Evolutionary conservation across 179 eudicot species (phyloP), one percentile per base, ranked within the genome.

Genomic region (Patellifolia procumbens): DNA sequence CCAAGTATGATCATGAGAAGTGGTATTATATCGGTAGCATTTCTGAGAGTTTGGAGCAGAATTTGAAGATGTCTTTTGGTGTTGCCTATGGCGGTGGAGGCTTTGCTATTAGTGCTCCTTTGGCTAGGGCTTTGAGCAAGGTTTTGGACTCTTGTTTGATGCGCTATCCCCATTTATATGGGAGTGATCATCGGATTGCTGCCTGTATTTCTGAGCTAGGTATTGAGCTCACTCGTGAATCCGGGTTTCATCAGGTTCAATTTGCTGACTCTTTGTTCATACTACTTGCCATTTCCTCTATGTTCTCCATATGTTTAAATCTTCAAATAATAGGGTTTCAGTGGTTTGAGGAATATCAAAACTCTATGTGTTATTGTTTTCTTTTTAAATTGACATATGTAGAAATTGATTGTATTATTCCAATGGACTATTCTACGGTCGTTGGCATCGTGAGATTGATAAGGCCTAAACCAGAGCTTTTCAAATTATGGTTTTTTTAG

Each of bases 41-140:
- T 45, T 91, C 98, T 6, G 98, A 93, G 88, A 85, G 90, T 46
- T 68, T 80, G 20, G 86, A 80, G 62, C 91, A 87, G 79, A 89
- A 86, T 62, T 43, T 68, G 65, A 76, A 55, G 66, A 64, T 81
- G 72, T 81, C 85, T 42, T 93, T 91, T 70, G 90, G 75, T 10
- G 88, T 93, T 97, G 97, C 93, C 9, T 93, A 81, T 69, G 97
- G 97, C 0, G 98, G 98, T 1, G 97, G 90, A 5, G 98, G 98
- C 32, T 93, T 87, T 62, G 98, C 91, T 0, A 74, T 93, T 17
- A 91, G 97, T 35, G 26, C 62, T 0, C 76, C 92, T 0, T 78
- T 93, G 73, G 95, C 89, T 10, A 83, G 73, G 82, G 93, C 82
- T 70, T 79, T 93, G 72, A 85, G 86, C 35, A 66, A 74, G 81